Percentiles rank a stretch among this genome's conserved stretches.
phyloP scores from a whole-genome alignment of 345 rosid species.

The Eucalyptus camaldulensis region DNA sequence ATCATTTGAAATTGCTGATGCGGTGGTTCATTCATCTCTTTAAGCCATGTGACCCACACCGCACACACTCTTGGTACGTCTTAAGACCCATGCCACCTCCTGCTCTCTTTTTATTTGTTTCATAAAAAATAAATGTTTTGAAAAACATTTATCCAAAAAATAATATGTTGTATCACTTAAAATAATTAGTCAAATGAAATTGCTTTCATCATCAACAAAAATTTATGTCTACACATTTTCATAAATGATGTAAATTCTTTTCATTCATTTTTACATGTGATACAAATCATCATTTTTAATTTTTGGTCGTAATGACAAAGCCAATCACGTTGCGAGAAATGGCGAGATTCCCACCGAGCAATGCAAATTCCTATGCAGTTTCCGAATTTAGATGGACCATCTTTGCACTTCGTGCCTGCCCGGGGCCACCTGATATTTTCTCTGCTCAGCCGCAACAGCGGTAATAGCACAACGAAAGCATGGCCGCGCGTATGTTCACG shows the following conservation, averaged over 20 bases:
- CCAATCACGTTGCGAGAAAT: not conserved
- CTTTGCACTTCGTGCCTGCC: not conserved
- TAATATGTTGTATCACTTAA: accelerated
- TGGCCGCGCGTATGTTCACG: not conserved
- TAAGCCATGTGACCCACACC: not conserved
- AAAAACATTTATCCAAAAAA: too few relatives aligned
- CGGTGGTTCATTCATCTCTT: accelerated
- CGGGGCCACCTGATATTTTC: not conserved
- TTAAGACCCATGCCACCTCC: not conserved
- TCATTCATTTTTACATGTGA: too few relatives aligned
- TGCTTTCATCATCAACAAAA: too few relatives aligned
- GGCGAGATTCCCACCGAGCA: accelerated
- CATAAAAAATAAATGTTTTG: too few relatives aligned
- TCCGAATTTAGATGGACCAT: not conserved
- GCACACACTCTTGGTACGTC: accelerated
- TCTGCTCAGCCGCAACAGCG: not conserved
- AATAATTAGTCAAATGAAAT: too few relatives aligned
- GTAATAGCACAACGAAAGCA: not conserved
- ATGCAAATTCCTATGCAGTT: too few relatives aligned
- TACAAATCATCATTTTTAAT: too few relatives aligned
- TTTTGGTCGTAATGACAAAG: not conserved
- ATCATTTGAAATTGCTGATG: too few relatives aligned
- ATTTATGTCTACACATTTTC: too few relatives aligned
- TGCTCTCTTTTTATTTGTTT: too few relatives aligned
- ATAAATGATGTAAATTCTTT: too few relatives aligned